Conservation (phyloP, 495 filamentous ascomycete species). For the Aspergillus incahuasiensis region DNA sequence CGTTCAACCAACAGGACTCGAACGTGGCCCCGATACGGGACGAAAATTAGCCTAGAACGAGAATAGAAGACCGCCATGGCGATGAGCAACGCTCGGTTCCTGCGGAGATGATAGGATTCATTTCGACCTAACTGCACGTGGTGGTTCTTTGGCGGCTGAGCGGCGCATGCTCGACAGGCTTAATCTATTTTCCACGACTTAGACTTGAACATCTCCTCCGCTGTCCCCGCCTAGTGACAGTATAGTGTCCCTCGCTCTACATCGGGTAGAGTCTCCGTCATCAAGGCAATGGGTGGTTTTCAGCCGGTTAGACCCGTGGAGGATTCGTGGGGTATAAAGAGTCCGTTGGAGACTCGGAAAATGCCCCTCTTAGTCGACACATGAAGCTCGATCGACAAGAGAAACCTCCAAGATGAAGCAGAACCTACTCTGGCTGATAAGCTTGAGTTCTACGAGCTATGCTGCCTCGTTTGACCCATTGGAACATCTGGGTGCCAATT, state of each 20-base stretch:
- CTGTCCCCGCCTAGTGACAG: background rate
- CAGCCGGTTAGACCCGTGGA: background rate
- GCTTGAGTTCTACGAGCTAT: constrained; percentile 8
- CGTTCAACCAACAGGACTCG: background rate
- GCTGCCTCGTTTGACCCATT: constrained; percentile 28
- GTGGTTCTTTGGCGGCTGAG: constrained; percentile 1
- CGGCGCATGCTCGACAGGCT: background rate
- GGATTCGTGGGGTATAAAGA: background rate
- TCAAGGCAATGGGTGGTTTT: background rate
- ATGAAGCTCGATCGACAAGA: background rate
- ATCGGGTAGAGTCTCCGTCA: background rate
- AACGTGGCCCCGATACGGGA: background rate
- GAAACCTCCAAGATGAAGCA: constrained; percentile 10
- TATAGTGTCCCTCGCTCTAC: background rate
- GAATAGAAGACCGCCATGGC: background rate
- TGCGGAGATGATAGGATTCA: background rate
- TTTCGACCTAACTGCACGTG: constrained; percentile 5
- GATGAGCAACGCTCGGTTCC: background rate
- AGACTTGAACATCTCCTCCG: background rate
- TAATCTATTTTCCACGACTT: constrained; percentile 3
- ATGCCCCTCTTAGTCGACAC: background rate
- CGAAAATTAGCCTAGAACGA: background rate
- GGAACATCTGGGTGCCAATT: constrained; percentile 48
- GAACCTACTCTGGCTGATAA: constrained; percentile 6
- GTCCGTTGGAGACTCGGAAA: background rate